Conservation (phyloP, 2,329 filamentous ascomycete species). For the Cadophora malorum region DNA sequence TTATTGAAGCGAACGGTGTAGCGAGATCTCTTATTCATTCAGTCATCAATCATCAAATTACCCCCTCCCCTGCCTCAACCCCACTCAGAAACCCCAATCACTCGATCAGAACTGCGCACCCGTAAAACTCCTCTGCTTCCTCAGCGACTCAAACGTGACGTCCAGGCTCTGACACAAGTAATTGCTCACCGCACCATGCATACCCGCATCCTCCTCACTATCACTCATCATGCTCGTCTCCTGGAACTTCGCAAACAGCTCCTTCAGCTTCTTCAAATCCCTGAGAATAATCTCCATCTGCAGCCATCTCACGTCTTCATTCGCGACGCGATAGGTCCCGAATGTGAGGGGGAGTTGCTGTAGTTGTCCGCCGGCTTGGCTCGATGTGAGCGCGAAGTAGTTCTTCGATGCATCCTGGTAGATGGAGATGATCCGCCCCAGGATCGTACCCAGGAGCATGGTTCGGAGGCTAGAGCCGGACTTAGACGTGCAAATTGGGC, state of each 20-base stretch:
- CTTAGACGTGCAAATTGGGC: conserved; percentile 52
- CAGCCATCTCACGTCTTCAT: conserved; percentile 55
- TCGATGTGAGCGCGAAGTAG: conserved; percentile 46
- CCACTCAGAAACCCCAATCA: not conserved
- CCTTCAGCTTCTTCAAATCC: conserved; percentile 56
- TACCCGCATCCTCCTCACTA: conserved; percentile 43
- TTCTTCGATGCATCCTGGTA: conserved; percentile 52
- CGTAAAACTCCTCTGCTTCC: conserved; percentile 21
- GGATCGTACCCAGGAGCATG: conserved; percentile 58
- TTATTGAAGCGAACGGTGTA: not conserved
- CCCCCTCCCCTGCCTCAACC: not conserved
- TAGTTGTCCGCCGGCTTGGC: conserved; percentile 17
- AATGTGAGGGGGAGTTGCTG: conserved; percentile 49
- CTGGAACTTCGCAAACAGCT: conserved; percentile 53
- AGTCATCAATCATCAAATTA: not conserved
- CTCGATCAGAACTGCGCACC: conserved; percentile 3
- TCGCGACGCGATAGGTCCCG: conserved; percentile 53
- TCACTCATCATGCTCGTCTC: conserved; percentile 46
- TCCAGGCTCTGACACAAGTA: conserved; percentile 54
- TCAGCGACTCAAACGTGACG: conserved; percentile 48
- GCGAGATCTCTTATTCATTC: conserved; percentile 2
- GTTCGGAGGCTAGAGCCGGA: conserved; percentile 53
- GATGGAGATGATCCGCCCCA: conserved; percentile 55
- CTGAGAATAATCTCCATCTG: conserved; percentile 56
- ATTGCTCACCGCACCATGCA: conserved; percentile 54